A percentile compares a stretch with the other conserved stretches of the same genome.
Conservation (phyloP, 225 moss, liverwort and hornwort species). For the Polytrichum formosum region DNA sequence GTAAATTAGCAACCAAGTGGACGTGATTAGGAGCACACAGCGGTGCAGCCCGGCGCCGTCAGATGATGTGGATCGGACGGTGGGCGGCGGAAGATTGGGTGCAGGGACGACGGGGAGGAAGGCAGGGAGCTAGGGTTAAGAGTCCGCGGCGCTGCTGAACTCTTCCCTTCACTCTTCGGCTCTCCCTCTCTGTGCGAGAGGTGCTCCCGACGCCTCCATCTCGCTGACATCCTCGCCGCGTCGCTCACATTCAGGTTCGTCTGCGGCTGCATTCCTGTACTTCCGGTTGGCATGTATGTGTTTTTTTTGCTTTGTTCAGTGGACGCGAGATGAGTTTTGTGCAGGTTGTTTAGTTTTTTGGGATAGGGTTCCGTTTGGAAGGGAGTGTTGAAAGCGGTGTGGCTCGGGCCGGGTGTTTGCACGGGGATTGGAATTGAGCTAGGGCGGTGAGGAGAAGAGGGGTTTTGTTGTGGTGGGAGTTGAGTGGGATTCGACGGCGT, state of each 20-base stretch:
- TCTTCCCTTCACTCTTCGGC: neutral
- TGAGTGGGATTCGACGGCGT: neutral
- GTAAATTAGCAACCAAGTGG: too few relatives aligned
- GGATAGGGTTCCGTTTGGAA: neutral
- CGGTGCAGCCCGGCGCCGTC: too few relatives aligned
- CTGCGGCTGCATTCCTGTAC: neutral
- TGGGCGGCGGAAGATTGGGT: too few relatives aligned
- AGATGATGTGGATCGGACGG: too few relatives aligned
- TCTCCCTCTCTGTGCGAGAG: constrained; percentile 19
- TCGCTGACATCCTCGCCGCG: neutral
- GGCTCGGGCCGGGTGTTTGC: fast-evolving
- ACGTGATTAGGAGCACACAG: too few relatives aligned
- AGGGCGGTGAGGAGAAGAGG: too few relatives aligned
- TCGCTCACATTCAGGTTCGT: neutral
- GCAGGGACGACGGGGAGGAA: too few relatives aligned
- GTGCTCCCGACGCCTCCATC: constrained; percentile 29
- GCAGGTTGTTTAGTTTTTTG: neutral
- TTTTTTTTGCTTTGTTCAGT: too few relatives aligned
- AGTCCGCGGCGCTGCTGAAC: neutral
- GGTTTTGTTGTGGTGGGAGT: neutral
- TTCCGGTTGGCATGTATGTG: neutral
- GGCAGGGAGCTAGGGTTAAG: neutral
- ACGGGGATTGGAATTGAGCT: too few relatives aligned
- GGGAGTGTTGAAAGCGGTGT: too few relatives aligned
- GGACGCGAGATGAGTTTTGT: neutral